These are phyloP conservation scores for Aureobasidium sp. DNA, from an alignment of 2,329 filamentous ascomycete genomes.

Conservation along the genomic window DNA sequence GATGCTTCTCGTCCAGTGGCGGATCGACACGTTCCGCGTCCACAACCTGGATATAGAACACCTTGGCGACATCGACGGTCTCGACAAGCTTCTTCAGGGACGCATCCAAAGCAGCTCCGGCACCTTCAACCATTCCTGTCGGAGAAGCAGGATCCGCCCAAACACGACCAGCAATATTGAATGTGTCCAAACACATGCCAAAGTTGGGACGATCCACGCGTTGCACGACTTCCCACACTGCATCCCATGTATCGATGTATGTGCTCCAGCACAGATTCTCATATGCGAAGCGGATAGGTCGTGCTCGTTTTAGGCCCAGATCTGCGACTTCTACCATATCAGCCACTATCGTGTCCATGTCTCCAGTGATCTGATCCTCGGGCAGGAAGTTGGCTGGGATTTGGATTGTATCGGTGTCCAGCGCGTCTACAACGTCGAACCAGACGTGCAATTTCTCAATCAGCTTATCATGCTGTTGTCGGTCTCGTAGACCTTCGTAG, in stretches of 20 bases:
- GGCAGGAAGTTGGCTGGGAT: constrained; percentile 67
- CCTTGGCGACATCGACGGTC: constrained; percentile 53
- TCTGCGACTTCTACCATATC: constrained; percentile 63
- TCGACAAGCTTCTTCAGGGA: constrained; percentile 51
- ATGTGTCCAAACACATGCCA: constrained; percentile 21
- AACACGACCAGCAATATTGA: constrained; percentile 21
- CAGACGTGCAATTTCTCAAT: constrained; percentile 61
- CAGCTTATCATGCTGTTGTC: constrained; percentile 49
- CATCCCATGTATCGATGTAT: constrained; percentile 63
- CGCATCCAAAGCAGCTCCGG: constrained; percentile 45
- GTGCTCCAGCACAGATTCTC: constrained; percentile 70
- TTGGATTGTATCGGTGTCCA: constrained; percentile 65
- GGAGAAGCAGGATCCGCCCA: constrained; percentile 19
- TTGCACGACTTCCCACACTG: constrained; percentile 60
- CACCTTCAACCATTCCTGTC: constrained; percentile 17
- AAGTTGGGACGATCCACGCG: constrained; percentile 24
- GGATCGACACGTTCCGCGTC: constrained; percentile 59
- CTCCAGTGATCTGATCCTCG: constrained; percentile 42
- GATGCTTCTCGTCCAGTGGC: constrained; percentile 51
- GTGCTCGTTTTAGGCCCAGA: constrained; percentile 50
- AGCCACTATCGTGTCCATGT: constrained; percentile 50
- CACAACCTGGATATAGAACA: constrained; percentile 72
- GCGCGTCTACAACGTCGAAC: constrained; percentile 57
- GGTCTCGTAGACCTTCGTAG: constrained; percentile 66
- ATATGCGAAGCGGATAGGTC: constrained; percentile 62